Percentiles rank a stretch among this genome's conserved stretches.
These are phyloP conservation scores for Scenedesmus sp. DNA, from an alignment of 163 green algal species.

Conservation along the genomic window DNA sequence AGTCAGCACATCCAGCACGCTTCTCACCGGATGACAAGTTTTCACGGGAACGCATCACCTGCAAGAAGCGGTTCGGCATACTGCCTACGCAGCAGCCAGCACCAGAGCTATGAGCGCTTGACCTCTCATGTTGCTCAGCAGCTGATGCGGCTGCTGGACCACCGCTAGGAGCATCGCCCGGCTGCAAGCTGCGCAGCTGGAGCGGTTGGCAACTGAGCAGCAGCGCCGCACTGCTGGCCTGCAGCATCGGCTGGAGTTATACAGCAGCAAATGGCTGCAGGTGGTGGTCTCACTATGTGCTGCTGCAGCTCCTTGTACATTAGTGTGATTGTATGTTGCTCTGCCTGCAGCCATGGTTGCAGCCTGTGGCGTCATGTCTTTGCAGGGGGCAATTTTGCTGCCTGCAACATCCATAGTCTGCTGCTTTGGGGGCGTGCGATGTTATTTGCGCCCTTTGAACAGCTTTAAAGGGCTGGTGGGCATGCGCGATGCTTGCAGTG, in stretches of 20 bases:
- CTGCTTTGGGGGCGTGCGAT: too few species aligned
- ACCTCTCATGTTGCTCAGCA: background rate
- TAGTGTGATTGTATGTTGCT: background rate
- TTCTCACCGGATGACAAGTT: constrained; percentile 99
- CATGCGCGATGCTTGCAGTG: too few species aligned
- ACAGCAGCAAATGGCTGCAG: background rate
- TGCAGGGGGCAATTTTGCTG: background rate
- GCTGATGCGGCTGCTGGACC: background rate
- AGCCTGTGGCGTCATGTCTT: background rate
- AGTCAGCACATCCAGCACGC: constrained; percentile 94
- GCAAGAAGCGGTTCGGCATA: constrained; percentile 95
- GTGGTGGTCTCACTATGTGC: background rate
- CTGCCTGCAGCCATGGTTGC: background rate
- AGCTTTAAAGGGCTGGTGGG: too few species aligned
- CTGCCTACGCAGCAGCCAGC: constrained; percentile 84
- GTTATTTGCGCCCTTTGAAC: too few species aligned
- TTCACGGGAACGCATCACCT: constrained; percentile 91
- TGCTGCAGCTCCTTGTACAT: background rate
- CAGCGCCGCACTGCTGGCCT: background rate
- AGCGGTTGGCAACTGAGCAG: background rate
- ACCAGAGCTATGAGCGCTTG: constrained; percentile 47
- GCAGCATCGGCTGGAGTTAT: background rate
- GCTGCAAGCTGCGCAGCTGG: background rate
- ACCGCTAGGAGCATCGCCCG: background rate
- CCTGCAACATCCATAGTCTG: background rate